Conservation (phyloP, 345 rosid species). For the Arabidopsis suecica region DNA sequence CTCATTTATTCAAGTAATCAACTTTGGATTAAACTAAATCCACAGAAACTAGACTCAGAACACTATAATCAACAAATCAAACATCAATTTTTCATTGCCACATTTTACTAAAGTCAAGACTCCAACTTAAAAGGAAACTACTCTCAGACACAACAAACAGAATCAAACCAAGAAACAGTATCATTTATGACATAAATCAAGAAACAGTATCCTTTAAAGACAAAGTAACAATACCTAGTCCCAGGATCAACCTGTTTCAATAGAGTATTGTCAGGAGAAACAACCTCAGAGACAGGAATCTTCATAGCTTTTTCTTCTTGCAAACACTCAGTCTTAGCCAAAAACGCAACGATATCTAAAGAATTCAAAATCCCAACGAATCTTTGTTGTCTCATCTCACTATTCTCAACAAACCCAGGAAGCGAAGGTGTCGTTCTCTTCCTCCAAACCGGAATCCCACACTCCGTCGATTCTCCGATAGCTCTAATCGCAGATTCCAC, state of each 20-base stretch:
- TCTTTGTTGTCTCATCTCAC: conserved; percentile 78
- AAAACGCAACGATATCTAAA: conserved; percentile 77
- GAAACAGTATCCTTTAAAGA: background rate
- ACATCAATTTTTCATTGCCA: conserved; percentile 3
- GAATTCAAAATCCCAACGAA: conserved; percentile 90
- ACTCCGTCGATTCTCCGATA: conserved; percentile 85
- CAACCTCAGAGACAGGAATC: conserved; percentile 79
- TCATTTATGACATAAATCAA: background rate
- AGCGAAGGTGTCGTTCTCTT: conserved; percentile 49
- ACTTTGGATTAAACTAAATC: background rate
- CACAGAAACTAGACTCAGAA: background rate
- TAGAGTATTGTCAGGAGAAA: conserved; percentile 61
- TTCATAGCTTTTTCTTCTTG: conserved; percentile 82
- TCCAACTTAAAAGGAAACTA: background rate
- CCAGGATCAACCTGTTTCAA: conserved; percentile 93
- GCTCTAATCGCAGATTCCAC: conserved; percentile 85
- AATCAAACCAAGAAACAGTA: background rate
- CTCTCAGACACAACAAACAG: background rate
- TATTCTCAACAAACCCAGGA: conserved; percentile 63
- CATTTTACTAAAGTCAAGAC: background rate
- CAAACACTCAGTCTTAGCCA: conserved; percentile 75
- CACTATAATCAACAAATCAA: conserved; percentile 4
- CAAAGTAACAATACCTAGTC: conserved; percentile 54
- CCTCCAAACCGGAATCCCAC: conserved; percentile 96
- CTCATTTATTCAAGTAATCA: background rate